phyloP scores from a whole-genome alignment of 805 yeast genomes.

The Ogataea paraovalis region DNA sequence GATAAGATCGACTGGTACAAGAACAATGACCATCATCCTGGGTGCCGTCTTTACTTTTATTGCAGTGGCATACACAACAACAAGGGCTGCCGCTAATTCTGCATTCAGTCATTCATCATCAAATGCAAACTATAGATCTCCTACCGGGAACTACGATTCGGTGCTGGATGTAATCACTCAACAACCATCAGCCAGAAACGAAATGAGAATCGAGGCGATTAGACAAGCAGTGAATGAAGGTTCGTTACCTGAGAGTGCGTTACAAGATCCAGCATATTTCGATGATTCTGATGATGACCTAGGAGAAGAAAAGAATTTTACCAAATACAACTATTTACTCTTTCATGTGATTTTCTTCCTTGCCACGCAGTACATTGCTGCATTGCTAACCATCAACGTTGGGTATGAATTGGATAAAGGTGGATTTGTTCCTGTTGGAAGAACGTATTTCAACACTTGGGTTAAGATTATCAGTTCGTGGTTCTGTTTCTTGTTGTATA shows the following conservation, averaged over 20 bases:
- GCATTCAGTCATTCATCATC: constrained; percentile 44
- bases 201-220: constrained; percentile 82
- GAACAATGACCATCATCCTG: constrained; percentile 79
- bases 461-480: constrained; percentile 89
- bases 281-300: constrained; percentile 40
- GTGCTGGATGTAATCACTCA: constrained; percentile 39
- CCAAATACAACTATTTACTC: constrained; percentile 78
- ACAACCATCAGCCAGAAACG: constrained; percentile 52
- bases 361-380: constrained; percentile 97
- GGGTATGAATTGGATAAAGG: constrained; percentile 79
- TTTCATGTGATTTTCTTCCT: constrained; percentile 90
- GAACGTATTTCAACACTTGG: constrained; percentile 95
- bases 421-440: constrained; percentile 92
- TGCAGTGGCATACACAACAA: constrained; percentile 95
- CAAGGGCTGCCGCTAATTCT: constrained; percentile 88
- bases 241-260: constrained; percentile 87
- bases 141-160: constrained; percentile 38
- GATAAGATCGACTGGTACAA: constrained; percentile 81
- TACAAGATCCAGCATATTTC: constrained; percentile 66
- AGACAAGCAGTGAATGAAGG: constrained; percentile 96
- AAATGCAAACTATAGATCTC: constrained; percentile 16
- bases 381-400: constrained; percentile 87
- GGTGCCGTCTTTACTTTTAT: constrained; percentile 93
- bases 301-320: constrained; percentile 58
- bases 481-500: constrained; percentile 81